phyloP scores from a whole-genome alignment of 1,284 basidiomycete species.

The Ceratobasidium sp. region DNA sequence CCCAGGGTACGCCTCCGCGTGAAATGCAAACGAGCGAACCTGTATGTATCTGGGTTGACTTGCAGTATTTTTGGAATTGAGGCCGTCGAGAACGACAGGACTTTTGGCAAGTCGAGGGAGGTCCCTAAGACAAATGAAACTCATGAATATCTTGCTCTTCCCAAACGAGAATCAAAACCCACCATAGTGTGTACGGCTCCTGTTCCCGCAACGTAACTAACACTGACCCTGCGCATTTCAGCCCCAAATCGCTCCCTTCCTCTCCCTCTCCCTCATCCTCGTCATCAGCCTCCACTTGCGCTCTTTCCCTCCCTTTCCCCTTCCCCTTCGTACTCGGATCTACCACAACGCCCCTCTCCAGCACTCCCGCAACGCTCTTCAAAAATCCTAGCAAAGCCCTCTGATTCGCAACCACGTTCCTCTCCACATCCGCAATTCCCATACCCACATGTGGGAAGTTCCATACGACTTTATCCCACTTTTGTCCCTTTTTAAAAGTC shows the following conservation, averaged over 20 bases:
- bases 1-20: slow-evolving; percentile 78
- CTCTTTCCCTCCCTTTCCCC: slow-evolving; percentile 62
- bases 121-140: slow-evolving; percentile 66
- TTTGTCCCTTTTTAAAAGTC: slow-evolving; percentile 65
- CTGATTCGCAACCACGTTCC: slow-evolving; percentile 95
- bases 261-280: slow-evolving; percentile 52
- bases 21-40: slow-evolving; percentile 86
- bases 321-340: slow-evolving; percentile 63
- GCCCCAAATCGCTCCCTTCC: slow-evolving; percentile 61
- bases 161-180: slow-evolving; percentile 52
- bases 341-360: slow-evolving; percentile 68
- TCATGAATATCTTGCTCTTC: slow-evolving; percentile 6
- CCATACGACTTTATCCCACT: slow-evolving; percentile 88
- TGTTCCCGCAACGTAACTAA: slow-evolving; percentile 91
- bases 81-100: slow-evolving; percentile 60
- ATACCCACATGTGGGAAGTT: slow-evolving; percentile 98
- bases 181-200: slow-evolving; percentile 91
- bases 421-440: slow-evolving; percentile 93
- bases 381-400: slow-evolving; percentile 88
- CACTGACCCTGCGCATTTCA: slow-evolving; percentile 65
- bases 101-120: slow-evolving; percentile 83
- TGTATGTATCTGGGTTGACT: slow-evolving; percentile 78
- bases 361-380: slow-evolving; percentile 74
- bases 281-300: slow-evolving; percentile 55
- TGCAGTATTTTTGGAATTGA: slow-evolving; percentile 58